phyloP scores from a whole-genome alignment of 2,329 filamentous ascomycete genomes.

The Xylariaceae sp. region DNA sequence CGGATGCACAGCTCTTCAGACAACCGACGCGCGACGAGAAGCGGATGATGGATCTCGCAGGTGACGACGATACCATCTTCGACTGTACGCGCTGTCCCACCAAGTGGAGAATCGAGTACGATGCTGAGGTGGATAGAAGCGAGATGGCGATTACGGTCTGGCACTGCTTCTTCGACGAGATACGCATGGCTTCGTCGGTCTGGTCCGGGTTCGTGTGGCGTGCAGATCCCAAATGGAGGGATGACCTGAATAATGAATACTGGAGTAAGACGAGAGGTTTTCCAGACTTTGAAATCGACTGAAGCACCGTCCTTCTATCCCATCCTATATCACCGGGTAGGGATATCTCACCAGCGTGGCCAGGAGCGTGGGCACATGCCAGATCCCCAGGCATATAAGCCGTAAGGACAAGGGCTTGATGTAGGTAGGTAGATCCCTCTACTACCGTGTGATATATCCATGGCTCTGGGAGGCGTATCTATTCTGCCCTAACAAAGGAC shows the following conservation, averaged over 20 bases:
- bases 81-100: neutral
- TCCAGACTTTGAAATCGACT: neutral
- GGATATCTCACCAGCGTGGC: no score
- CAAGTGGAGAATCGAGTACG: neutral
- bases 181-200: neutral
- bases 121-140: neutral
- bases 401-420: no score
- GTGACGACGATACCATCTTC: neutral
- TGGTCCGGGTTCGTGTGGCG: neutral
- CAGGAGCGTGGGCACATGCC: no score
- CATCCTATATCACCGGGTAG: no score
- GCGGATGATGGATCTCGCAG: neutral
- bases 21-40: neutral
- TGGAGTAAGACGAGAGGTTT: neutral
- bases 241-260: neutral
- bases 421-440: no score
- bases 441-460: no score
- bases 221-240: neutral
- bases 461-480: no score
- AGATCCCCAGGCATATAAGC: no score
- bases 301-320: no score
- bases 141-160: neutral
- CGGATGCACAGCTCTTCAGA: neutral
- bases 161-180: neutral
- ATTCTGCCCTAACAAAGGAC: no score